Base-by-base conservation (phyloP, 345 rosid genomes). In the Litchi chinensis region DNA sequence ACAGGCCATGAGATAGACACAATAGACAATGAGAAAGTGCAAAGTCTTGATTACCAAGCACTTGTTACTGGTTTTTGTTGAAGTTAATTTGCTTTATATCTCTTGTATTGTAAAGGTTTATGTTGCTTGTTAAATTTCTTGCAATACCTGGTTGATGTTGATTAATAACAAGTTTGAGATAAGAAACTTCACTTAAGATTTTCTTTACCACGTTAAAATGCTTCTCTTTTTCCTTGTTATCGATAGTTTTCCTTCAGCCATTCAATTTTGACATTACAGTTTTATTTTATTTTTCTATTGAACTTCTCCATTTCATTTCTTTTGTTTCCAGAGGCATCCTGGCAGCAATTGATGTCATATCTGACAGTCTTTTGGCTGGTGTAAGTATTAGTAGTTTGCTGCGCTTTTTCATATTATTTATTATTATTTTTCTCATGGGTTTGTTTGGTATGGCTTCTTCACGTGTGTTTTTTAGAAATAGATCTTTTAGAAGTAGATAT, bases 281-380 rank as follows among this genome's bases (percentile, higher is more conserved):
- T 46, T 60, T n/a, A n/a, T 46, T 3, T 81, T 59, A 10, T 43
- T 10, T 71, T 59, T 18, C 13, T 71, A 37, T 59, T 65, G 24
- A 43, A 39, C 16, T 50, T 60, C 2, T 71, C 71, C 68, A 32
- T 43, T 62, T 40, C 65, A 2, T 67, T 83, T 59, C 56, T 22
- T 41, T 24, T 65, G 76, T 71, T 76, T 77, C 70, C 92, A 97
- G 99, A 75, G 99, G 99, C 65, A 92, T 97, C 83, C 97, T 97
- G 57, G 90, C 99, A 11, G 98, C 98, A 72, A 28, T 94, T 86
- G 99, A 97, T 83, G 96, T 97, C 60, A 85, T 93, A 74, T 86
- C 93, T 73, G 89, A 81, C 81, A 78, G 86, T 81, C 69, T 85
- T 71, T 69, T 97, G 85, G 97, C 88, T 40, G 99, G 99, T 93